Evolutionary conservation across 2,329 filamentous ascomycete species (phyloP).

Genomic region (Chalaropsis thielavioides): DNA sequence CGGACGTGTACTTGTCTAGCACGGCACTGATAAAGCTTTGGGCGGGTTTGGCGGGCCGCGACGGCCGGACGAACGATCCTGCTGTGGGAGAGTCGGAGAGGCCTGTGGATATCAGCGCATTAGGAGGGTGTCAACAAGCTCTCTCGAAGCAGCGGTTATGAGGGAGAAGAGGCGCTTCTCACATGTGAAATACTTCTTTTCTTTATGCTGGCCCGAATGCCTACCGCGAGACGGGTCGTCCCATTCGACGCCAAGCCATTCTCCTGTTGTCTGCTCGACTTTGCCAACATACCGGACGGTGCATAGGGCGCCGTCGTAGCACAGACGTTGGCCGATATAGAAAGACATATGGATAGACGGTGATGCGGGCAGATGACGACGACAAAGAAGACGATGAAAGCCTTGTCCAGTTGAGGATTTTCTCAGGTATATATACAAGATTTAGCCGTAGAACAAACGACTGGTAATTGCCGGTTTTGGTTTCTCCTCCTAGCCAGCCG

Average conservation of each 20-base stretch:
- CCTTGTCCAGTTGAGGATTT: too few relatives aligned
- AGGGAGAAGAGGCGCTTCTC: slow-evolving; percentile 22
- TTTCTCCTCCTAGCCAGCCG: neutral
- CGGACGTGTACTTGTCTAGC: slow-evolving; percentile 66
- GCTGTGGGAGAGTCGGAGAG: slow-evolving; percentile 52
- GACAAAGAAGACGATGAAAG: too few relatives aligned
- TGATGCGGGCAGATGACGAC: neutral
- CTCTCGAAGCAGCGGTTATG: neutral
- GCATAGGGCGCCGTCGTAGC: slow-evolving; percentile 62
- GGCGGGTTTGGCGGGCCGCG: slow-evolving; percentile 50
- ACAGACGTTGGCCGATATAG: slow-evolving; percentile 59
- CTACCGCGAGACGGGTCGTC: slow-evolving; percentile 77
- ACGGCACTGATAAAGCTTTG: slow-evolving; percentile 68
- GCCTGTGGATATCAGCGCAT: slow-evolving; percentile 26
- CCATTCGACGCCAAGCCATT: slow-evolving; percentile 95
- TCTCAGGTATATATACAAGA: too few relatives aligned
- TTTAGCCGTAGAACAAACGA: neutral
- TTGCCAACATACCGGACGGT: slow-evolving; percentile 73
- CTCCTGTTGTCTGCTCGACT: slow-evolving; percentile 59
- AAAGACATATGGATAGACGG: slow-evolving; percentile 26
- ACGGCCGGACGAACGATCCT: slow-evolving; percentile 76
- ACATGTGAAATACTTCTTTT: slow-evolving; percentile 73
- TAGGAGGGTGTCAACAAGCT: neutral
- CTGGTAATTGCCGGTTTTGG: neutral
- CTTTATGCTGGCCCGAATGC: slow-evolving; percentile 73